phyloP scores from a whole-genome alignment of 176 grass and related monocot genomes.

The Rhynchospora pubera region DNA sequence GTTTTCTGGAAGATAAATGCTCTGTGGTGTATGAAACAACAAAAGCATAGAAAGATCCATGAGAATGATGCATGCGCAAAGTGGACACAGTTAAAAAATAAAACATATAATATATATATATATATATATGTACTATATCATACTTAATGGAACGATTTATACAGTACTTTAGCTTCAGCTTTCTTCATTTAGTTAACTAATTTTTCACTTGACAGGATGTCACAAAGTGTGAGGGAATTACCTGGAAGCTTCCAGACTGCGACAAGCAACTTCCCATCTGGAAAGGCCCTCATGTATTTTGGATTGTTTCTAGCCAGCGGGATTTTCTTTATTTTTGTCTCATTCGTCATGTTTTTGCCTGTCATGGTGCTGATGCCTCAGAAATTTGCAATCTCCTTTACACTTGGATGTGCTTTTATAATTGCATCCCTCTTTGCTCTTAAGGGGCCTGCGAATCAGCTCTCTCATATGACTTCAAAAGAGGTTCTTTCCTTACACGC shows the following conservation, averaged over 20 bases:
- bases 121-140: background rate
- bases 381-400: conserved; percentile 96
- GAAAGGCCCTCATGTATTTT: conserved; percentile 92
- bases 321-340: conserved; percentile 88
- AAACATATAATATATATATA: too few relatives aligned
- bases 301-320: conserved; percentile 85
- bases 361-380: conserved; percentile 94
- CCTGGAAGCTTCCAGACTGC: conserved; percentile 91
- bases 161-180: background rate
- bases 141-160: background rate
- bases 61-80: too few relatives aligned
- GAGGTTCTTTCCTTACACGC: conserved; percentile 40
- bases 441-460: conserved; percentile 71
- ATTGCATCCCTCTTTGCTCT: conserved; percentile 93
- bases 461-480: conserved; percentile 89
- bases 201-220: conserved; percentile 35
- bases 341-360: conserved; percentile 84
- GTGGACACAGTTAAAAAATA: too few relatives aligned
- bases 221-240: conserved; percentile 78
- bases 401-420: conserved; percentile 82
- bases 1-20: too few relatives aligned
- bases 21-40: too few relatives aligned
- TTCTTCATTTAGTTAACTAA: background rate
- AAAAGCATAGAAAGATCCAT: too few relatives aligned
- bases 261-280: conserved; percentile 75